phyloP scores from a whole-genome alignment of 2,329 filamentous ascomycete genomes.

The Penicillium sumatraense region DNA sequence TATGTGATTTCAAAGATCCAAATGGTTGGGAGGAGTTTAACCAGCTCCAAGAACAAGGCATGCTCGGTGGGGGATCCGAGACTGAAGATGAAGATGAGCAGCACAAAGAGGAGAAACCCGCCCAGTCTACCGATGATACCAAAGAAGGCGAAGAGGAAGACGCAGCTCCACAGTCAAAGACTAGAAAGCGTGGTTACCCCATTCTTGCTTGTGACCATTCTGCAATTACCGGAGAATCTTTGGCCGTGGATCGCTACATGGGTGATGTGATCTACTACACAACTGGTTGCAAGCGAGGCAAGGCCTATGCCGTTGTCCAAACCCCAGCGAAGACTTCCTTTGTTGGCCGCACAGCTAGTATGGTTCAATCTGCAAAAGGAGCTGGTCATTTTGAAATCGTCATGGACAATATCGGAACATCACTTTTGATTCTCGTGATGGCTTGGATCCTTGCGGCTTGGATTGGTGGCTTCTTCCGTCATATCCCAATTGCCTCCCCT shows the following conservation, averaged over 20 bases:
- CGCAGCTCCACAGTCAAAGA: constrained; percentile 16
- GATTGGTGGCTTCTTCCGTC: constrained; percentile 79
- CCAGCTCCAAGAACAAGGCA: constrained; percentile 66
- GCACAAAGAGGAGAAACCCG: constrained; percentile 60
- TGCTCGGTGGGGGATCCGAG: constrained; percentile 54
- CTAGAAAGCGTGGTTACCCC: constrained; percentile 59
- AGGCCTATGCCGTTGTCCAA: constrained; percentile 71
- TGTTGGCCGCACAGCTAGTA: constrained; percentile 73
- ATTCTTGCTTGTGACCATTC: constrained; percentile 78
- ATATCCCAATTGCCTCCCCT: constrained; percentile 61
- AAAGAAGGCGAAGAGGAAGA: constrained; percentile 17
- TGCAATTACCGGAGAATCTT: constrained; percentile 78
- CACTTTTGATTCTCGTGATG: constrained; percentile 74
- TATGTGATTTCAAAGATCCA: constrained; percentile 71
- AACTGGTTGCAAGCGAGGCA: constrained; percentile 79
- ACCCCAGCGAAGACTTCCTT: constrained; percentile 73
- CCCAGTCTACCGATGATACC: constrained; percentile 12
- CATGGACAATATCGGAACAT: constrained; percentile 79
- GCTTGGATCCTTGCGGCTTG: constrained; percentile 75
- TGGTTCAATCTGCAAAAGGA: constrained; percentile 75
- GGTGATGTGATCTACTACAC: constrained; percentile 77
- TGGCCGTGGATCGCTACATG: constrained; percentile 71
- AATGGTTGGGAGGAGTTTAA: constrained; percentile 71
- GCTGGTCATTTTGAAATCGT: constrained; percentile 81
- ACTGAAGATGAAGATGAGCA: constrained; percentile 60